Percentiles rank a stretch among this genome's conserved stretches.
Evolutionary conservation across 352 stramenopile genomes (phyloP).

Genomic region (Phytophthora rubi): DNA sequence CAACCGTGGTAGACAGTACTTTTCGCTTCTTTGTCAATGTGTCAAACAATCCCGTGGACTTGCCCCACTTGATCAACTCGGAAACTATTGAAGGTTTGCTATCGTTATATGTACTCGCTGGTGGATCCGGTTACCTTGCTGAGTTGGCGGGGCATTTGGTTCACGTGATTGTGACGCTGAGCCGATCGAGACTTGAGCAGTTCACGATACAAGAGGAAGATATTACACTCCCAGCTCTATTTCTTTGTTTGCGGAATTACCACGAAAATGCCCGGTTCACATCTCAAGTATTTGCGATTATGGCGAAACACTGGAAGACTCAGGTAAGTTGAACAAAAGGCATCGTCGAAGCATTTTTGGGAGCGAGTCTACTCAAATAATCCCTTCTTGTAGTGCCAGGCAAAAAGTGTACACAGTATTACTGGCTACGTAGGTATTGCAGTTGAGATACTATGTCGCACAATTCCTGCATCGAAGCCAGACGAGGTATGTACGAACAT

Average conservation of each 20-base stretch:
- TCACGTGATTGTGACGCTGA: slow-evolving; percentile 51
- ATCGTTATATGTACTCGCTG: slow-evolving; percentile 55
- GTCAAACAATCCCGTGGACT: slow-evolving; percentile 51
- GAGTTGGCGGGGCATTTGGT: slow-evolving; percentile 49
- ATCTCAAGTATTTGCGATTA: slow-evolving; percentile 64
- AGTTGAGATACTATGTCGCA: slow-evolving; percentile 48
- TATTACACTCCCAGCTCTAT: slow-evolving; percentile 63
- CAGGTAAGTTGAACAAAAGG: slow-evolving; percentile 24
- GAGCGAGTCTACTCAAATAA: neutral
- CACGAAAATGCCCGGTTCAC: slow-evolving; percentile 50
- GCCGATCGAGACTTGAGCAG: slow-evolving; percentile 47
- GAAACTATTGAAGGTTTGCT: slow-evolving; percentile 67
- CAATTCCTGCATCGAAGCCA: slow-evolving; percentile 25
- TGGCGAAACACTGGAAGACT: slow-evolving; percentile 56
- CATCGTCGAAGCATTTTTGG: neutral
- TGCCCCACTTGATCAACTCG: slow-evolving; percentile 59
- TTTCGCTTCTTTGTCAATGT: slow-evolving; percentile 73
- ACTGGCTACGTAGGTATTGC: slow-evolving; percentile 71
- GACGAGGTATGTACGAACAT: slow-evolving; percentile 22
- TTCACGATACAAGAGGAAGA: slow-evolving; percentile 56
- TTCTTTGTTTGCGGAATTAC: slow-evolving; percentile 67
- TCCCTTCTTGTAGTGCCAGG: slow-evolving; percentile 2
- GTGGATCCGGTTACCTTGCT: slow-evolving; percentile 31
- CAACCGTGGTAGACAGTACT: slow-evolving; percentile 38
- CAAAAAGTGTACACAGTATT: slow-evolving; percentile 47